Evolutionary conservation across 1,284 basidiomycete genomes (phyloP), one percentile per base, ranked within the genome.

Genomic region (Naganishia liquefaciens): DNA sequence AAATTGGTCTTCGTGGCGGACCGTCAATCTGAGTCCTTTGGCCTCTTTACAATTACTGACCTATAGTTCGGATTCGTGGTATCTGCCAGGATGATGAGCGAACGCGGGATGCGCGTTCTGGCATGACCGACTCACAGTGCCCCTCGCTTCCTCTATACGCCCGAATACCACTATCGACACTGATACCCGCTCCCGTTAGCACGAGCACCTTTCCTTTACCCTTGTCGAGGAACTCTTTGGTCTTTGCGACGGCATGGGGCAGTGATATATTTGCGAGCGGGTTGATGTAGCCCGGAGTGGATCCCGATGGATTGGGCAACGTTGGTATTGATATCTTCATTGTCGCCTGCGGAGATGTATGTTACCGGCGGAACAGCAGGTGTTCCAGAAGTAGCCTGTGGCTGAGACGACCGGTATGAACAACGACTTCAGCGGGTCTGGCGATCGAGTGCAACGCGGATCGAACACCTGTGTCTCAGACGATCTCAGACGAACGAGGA

Each of bases 141-240:
- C 91, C 91, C 73, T 91, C 88, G 67, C 84, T 83, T 3, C 90
- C 91, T 68, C 91, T 81, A 77, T 94, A 93, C 17, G 92, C 91
- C 69, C 91, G 82, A 66, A 96, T 93, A 30, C 93, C 93, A 21
- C 88, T 90, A 75, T 96, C 93, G 23, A 95, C 93, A 74, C 89
- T 91, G 65, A 95, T 89, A 4, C 93, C 93, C 0, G 93, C 93
- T 0, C 93, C 93, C 0, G 91, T 94, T 57, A 97, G 75, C 5
- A 93, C 80, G 0, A 87, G 79, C 33, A 86, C 81, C 65, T 76
- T 75, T 1, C 78, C 86, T 76, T 86, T 87, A 44, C 89, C 90
- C 1, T 81, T 79, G 0, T 81, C 76, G 13, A 95, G 77, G 71
- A 93, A 93, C 2, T 80, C 74, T 4, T 85, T 80, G 42, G 93